Percentiles rank a stretch among this genome's conserved stretches.
phyloP scores from a whole-genome alignment of 805 yeast species.

The Pichia rugopelliculosa region DNA sequence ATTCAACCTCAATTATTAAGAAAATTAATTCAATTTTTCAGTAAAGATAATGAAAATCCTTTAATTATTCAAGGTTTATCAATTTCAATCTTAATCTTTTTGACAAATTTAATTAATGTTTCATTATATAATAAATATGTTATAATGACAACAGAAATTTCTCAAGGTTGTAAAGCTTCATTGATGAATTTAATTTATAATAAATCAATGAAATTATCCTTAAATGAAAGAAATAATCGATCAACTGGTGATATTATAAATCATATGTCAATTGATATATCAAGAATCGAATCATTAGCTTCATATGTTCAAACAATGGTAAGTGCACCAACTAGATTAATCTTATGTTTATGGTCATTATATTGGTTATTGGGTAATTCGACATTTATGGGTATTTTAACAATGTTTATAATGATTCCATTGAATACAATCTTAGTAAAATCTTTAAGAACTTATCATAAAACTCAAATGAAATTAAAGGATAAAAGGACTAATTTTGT shows the following conservation, averaged over 20 bases:
- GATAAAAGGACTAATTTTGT: conserved; percentile 53
- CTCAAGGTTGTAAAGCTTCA: conserved; percentile 58
- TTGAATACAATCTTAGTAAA: conserved; percentile 42
- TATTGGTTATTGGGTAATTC: conserved; percentile 52
- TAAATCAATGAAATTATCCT: conserved; percentile 63
- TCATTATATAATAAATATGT: conserved; percentile 63
- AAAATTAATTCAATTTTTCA: conserved; percentile 40
- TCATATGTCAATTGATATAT: conserved; percentile 69
- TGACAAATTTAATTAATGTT: conserved; percentile 53
- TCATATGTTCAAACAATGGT: conserved; percentile 46
- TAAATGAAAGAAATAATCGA: conserved; percentile 50
- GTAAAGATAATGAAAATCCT: conserved; percentile 23
- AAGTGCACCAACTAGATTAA: conserved; percentile 51
- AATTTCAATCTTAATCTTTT: conserved; percentile 58
- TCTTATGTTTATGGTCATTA: conserved; percentile 46
- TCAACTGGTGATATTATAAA: conserved; percentile 78
- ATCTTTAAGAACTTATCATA: conserved; percentile 38
- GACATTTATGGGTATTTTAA: conserved; percentile 47
- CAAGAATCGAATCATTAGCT: conserved; percentile 53
- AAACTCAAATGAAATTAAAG: conserved; percentile 53
- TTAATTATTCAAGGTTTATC: conserved; percentile 54
- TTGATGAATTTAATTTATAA: conserved; percentile 61
- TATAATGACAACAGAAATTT: conserved; percentile 49
- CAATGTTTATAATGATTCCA: conserved; percentile 52
- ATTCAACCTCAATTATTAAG: conserved; percentile 54